Conservation (phyloP, 768 basidiomycete species). For the Suillus bovinus region DNA sequence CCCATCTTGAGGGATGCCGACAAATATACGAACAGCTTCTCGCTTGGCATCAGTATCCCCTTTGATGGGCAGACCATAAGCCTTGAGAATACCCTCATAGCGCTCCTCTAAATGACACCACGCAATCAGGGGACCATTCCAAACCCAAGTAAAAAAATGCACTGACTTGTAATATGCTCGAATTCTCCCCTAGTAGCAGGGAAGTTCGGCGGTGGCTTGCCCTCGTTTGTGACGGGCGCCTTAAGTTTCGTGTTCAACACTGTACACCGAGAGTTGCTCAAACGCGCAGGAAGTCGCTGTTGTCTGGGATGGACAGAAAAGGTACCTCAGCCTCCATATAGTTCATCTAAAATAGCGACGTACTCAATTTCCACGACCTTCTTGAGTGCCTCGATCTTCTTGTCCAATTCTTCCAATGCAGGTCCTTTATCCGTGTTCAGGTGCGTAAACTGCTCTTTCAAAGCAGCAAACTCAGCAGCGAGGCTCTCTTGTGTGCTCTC, state of each 20-base stretch:
- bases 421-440: slow-evolving; percentile 17
- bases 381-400: slow-evolving; percentile 33
- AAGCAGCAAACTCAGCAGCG: slow-evolving; percentile 30
- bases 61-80: slow-evolving; percentile 33
- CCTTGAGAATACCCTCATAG: slow-evolving; percentile 38
- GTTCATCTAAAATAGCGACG: slow-evolving; percentile 7
- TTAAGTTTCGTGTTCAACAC: slow-evolving; percentile 34
- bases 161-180: slow-evolving; percentile 45
- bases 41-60: slow-evolving; percentile 43
- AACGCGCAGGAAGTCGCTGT: slow-evolving; percentile 35
- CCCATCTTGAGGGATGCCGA: slow-evolving; percentile 34
- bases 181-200: slow-evolving; percentile 43
- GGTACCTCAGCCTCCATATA: not conserved
- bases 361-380: slow-evolving; percentile 38
- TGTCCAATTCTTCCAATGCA: slow-evolving; percentile 36
- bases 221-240: slow-evolving; percentile 31
- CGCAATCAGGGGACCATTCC: not conserved
- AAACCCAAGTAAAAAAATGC: not conserved
- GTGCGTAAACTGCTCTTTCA: slow-evolving; percentile 28
- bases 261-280: slow-evolving; percentile 37
- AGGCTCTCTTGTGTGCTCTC: slow-evolving; percentile 36
- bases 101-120: slow-evolving; percentile 36
- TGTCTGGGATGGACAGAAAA: slow-evolving; percentile 28
- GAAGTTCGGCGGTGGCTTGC: slow-evolving; percentile 38
- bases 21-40: slow-evolving; percentile 38